Percentiles rank a stretch among this genome's conserved stretches.
phyloP scores from a whole-genome alignment of 1,139 yeast genomes.

The Arxiozyma slooffiae region DNA sequence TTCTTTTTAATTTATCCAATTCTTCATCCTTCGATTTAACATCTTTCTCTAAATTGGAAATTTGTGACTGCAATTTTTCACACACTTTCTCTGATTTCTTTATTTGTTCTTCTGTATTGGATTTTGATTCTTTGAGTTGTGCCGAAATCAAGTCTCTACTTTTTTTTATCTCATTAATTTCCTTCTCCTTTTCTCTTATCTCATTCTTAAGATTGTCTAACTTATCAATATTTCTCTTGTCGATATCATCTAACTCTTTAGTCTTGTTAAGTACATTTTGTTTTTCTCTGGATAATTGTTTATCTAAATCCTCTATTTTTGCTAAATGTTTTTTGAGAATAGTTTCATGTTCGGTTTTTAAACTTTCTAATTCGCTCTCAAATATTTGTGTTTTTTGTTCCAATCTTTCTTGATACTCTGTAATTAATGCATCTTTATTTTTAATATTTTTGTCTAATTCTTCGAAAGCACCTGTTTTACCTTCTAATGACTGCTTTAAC shows the following conservation, averaged over 20 bases:
- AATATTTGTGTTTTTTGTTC: conserved; percentile 36
- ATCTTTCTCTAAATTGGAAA: not conserved
- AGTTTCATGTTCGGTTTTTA: not conserved
- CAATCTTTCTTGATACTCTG: conserved; percentile 23
- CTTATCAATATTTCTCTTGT: not conserved
- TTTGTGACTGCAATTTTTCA: not conserved
- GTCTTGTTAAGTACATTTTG: not conserved
- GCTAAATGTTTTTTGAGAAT: not conserved
- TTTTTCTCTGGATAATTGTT: not conserved
- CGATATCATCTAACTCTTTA: not conserved
- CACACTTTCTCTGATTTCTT: not conserved
- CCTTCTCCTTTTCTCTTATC: not conserved
- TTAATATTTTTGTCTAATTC: conserved; percentile 2
- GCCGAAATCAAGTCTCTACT: not conserved
- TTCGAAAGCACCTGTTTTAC: conserved; percentile 1
- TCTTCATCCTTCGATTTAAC: not conserved
- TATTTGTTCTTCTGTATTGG: not conserved
- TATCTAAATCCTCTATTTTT: not conserved
- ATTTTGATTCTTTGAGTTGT: not conserved
- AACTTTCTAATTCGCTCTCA: not conserved
- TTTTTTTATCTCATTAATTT: not conserved
- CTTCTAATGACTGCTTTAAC: not conserved
- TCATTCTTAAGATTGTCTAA: not conserved
- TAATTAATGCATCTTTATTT: conserved; percentile 13
- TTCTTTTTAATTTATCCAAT: not conserved